Conservation (phyloP, 495 filamentous ascomycete genomes). For the Sabuloglossum arenarium region DNA sequence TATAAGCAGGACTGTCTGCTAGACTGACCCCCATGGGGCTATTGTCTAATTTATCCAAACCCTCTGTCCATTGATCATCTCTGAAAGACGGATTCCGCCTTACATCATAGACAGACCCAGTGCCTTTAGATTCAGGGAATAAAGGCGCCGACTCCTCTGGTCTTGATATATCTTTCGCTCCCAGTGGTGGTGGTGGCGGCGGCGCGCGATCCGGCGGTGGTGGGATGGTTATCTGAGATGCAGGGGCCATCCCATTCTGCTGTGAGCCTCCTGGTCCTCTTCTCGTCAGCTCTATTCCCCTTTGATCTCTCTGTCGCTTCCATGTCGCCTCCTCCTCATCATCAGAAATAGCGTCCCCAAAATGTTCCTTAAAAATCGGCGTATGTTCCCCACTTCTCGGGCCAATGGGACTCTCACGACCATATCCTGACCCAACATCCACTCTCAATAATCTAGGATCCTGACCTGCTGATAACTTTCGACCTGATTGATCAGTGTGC, state of each 20-base stretch:
- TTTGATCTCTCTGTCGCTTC: background rate
- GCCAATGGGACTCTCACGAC: background rate
- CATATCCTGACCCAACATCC: slow-evolving; percentile 2
- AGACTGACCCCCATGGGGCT: background rate
- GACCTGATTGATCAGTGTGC: background rate
- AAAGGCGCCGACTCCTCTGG: slow-evolving; percentile 10
- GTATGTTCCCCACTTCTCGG: slow-evolving; percentile 22
- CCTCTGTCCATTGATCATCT: slow-evolving; percentile 17
- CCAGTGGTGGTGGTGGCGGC: slow-evolving; percentile 17
- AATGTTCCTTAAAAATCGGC: slow-evolving; percentile 46
- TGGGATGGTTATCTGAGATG: background rate
- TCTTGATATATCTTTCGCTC: slow-evolving; percentile 15
- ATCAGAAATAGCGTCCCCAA: slow-evolving; percentile 27
- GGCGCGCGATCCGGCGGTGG: slow-evolving; percentile 7
- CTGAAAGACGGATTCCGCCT: background rate
- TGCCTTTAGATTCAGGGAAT: background rate
- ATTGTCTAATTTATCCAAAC: background rate
- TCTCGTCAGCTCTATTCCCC: too few relatives aligned
- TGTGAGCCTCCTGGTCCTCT: background rate
- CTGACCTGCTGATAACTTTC: background rate
- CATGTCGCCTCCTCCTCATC: slow-evolving; percentile 10
- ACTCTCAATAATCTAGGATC: slow-evolving; percentile 4
- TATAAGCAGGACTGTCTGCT: background rate
- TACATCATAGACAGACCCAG: background rate
- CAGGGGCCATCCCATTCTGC: background rate